Conservation (phyloP, 805 yeast genomes). For the Nematodospora valgi region DNA sequence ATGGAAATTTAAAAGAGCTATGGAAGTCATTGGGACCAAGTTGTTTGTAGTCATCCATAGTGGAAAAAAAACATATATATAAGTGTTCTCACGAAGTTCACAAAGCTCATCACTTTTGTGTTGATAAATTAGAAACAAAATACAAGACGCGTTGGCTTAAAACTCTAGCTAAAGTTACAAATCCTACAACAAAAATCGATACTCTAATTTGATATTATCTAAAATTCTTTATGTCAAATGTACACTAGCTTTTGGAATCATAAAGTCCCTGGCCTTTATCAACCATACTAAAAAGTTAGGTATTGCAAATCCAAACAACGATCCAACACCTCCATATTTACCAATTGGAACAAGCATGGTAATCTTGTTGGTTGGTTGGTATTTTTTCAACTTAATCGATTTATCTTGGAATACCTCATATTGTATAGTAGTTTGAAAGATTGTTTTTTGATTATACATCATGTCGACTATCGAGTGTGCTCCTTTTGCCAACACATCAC, state of each 20-base stretch:
- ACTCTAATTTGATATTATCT: not conserved
- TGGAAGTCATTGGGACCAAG: constrained; percentile 11
- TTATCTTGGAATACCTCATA: constrained; percentile 12
- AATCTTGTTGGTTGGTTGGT: constrained; percentile 6
- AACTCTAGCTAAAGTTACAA: too few species aligned
- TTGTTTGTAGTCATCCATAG: constrained; percentile 26
- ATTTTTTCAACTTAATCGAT: constrained; percentile 12
- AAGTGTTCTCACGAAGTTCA: too few species aligned
- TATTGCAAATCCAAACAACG: constrained; percentile 22
- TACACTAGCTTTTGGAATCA: constrained; percentile 21
- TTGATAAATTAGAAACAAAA: too few species aligned
- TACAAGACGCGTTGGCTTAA: not conserved
- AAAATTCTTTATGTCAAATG: constrained; percentile 9
- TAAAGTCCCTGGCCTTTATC: constrained; percentile 25
- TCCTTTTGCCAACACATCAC: constrained; percentile 29
- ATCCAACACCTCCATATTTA: constrained; percentile 34
- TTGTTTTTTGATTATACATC: constrained; percentile 17
- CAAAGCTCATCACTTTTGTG: too few species aligned
- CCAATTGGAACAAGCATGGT: constrained; percentile 30
- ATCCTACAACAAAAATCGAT: not conserved
- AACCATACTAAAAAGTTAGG: constrained; percentile 27
- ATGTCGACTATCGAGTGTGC: constrained; percentile 24
- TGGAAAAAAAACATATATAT: too few species aligned
- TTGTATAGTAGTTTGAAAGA: constrained; percentile 11
- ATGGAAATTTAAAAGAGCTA: constrained; percentile 12